Evolutionary conservation across 2,329 filamentous ascomycete genomes (phyloP).

Genomic region (Ceratocystis huliohia): DNA sequence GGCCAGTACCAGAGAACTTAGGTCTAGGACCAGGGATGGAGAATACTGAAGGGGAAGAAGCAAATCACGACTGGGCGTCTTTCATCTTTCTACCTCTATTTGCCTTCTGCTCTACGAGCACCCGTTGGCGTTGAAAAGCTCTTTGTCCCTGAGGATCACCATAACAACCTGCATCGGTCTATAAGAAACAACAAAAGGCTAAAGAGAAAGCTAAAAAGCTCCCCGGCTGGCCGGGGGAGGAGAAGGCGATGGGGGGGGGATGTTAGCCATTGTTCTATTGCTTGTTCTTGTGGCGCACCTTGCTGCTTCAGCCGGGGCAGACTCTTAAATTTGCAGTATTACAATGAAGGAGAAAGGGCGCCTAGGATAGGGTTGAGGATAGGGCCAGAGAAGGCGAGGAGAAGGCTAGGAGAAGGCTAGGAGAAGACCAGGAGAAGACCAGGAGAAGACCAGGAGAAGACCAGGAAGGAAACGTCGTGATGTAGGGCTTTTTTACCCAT

Average conservation of each 20-base stretch:
- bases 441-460: not conserved
- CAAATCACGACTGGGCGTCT: no score
- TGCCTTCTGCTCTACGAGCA: not conserved
- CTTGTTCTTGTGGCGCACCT: not conserved
- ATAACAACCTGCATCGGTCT: not conserved
- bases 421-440: not conserved
- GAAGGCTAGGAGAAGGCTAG: not conserved
- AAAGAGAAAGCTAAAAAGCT: not conserved
- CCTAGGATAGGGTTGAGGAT: not conserved
- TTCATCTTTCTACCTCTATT: no score
- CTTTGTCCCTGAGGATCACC: slow-evolving; percentile 4
- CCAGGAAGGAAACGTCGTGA: no score
- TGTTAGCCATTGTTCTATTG: not conserved
- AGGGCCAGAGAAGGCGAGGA: not conserved
- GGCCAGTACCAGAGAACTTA: not conserved
- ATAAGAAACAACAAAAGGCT: not conserved
- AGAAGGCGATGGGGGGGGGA: not conserved
- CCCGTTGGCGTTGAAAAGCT: not conserved
- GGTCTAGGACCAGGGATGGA: not conserved
- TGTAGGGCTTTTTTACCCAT: not conserved
- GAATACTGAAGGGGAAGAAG: not conserved
- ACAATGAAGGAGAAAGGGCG: not conserved
- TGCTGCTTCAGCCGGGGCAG: not conserved
- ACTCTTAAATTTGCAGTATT: not conserved
- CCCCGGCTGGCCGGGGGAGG: not conserved